Conservation (phyloP, 495 filamentous ascomycete genomes). For the Pyronema omphalodes region DNA sequence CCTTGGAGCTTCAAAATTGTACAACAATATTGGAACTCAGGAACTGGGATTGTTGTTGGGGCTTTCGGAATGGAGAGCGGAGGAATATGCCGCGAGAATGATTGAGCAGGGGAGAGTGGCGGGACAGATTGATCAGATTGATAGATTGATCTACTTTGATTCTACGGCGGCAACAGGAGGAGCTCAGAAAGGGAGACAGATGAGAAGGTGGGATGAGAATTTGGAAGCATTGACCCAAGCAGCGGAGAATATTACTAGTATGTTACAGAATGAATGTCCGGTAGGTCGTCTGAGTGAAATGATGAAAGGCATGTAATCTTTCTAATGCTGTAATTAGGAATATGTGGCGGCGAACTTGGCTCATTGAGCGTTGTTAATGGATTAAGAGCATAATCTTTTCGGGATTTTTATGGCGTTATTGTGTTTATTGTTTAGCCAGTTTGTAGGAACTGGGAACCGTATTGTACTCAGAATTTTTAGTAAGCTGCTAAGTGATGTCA, state of each 20-base stretch:
- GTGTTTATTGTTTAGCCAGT: neutral
- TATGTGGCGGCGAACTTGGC: slow-evolving; percentile 34
- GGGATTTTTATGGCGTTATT: neutral
- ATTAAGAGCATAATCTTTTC: neutral
- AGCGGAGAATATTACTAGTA: slow-evolving; percentile 66
- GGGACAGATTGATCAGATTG: slow-evolving; percentile 89
- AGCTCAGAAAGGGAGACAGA: slow-evolving; percentile 45
- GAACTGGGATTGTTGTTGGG: slow-evolving; percentile 61
- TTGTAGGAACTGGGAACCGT: neutral
- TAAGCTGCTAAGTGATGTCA: neutral
- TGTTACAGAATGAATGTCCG: slow-evolving; percentile 53
- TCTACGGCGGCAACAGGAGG: slow-evolving; percentile 26
- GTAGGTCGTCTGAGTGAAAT: slow-evolving; percentile 25
- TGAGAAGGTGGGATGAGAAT: slow-evolving; percentile 75
- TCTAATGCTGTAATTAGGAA: slow-evolving; percentile 23
- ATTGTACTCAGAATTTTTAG: neutral
- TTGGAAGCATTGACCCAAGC: slow-evolving; percentile 72
- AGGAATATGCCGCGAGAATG: slow-evolving; percentile 84
- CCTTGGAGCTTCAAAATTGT: slow-evolving; percentile 64
- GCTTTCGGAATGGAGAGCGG: slow-evolving; percentile 61
- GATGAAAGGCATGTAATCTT: neutral
- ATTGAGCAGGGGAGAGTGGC: slow-evolving; percentile 77
- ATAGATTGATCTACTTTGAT: slow-evolving; percentile 62
- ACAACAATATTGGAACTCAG: slow-evolving; percentile 71
- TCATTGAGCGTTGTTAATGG: neutral